Evolutionary conservation across 2,329 filamentous ascomycete species (phyloP), one percentile per base, ranked within the genome.

Genomic region (Alternaria postmessia): DNA sequence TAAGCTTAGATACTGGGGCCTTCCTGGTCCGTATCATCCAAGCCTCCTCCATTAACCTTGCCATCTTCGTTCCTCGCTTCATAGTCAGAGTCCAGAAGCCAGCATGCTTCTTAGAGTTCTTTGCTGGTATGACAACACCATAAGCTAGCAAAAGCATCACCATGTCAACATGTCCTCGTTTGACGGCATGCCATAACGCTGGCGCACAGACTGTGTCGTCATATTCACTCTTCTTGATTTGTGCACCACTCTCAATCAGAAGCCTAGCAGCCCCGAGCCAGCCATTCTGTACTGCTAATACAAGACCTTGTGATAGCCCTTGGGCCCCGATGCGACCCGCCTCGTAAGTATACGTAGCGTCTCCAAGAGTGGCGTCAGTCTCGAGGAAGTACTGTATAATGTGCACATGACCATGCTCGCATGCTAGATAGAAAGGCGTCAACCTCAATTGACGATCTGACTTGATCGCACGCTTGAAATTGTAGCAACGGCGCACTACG

Each of bases 121-220:
- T 47, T 30, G 18, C 26, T 26, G 44, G 44, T 28, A 47, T 3
- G 5, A 51, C 30, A n/a, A 44, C 43, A n/a, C 34, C 53, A 55
- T 34, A 48, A 32, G 43, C 30, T 14, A 55, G 41, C 34, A 55
- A 47, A 32, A 55, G 26, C 43, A 39, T 14, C 24, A 47, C 42
- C 20, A 48, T 47, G 22, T 39, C 42, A 20, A 55, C 30, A 30
- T 55, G 42, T n/a, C 32, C 32, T 34, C 42, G 30, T 18, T 24
- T 18, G 30, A 55, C 20, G 22, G 28, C 42, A 14, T 43, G n/a
- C 26, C 30, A 32, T 16, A 49, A 20, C 28, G 18, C 5, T 36
- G 46, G 46, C 2, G 18, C 30, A 49, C 18, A 16, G 18, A 18
- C 2, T 1, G 3, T 4, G 12, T n/a, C 20, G 8, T 3, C 28